These are phyloP conservation scores for Amaranthus cruentus DNA, from an alignment of 148 eudicot genomes.

Conservation along the genomic window DNA sequence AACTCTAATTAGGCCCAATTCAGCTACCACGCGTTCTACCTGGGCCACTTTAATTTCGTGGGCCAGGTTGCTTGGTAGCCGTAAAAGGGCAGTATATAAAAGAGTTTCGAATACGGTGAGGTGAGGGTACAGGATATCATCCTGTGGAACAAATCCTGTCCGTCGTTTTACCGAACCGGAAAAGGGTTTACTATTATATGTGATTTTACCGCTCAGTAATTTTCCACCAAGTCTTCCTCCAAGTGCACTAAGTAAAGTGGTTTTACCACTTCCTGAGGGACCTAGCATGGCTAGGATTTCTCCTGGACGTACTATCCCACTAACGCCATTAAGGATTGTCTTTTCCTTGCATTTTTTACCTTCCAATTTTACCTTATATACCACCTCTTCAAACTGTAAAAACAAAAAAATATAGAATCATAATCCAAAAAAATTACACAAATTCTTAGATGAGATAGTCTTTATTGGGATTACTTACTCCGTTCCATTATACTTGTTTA, in stretches of 20 bases:
- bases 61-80: constrained; percentile 64
- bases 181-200: constrained; percentile 68
- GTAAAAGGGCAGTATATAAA: constrained; percentile 74
- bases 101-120: constrained; percentile 86
- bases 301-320: constrained; percentile 81
- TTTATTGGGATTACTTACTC: too few relatives aligned
- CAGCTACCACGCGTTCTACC: constrained; percentile 60
- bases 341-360: constrained; percentile 53
- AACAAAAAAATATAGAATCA: background rate
- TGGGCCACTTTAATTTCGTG: constrained; percentile 53
- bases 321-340: constrained; percentile 71
- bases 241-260: constrained; percentile 86
- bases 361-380: constrained; percentile 66
- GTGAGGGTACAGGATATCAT: constrained; percentile 87
- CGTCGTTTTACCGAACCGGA: constrained; percentile 61
- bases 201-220: constrained; percentile 62
- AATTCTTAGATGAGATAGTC: too few relatives aligned
- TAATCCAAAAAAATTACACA: too few relatives aligned
- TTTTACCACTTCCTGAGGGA: constrained; percentile 97
- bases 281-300: constrained; percentile 96
- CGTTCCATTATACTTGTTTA: too few relatives aligned
- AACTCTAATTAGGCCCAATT: constrained; percentile 65
- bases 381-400: constrained; percentile 88
- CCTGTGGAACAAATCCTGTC: constrained; percentile 86
- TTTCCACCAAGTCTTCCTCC: constrained; percentile 77